Percentiles rank a stretch among this genome's conserved stretches.
phyloP scores from a whole-genome alignment of 1,284 basidiomycete genomes.

The Ceratobasidium theobromae region DNA sequence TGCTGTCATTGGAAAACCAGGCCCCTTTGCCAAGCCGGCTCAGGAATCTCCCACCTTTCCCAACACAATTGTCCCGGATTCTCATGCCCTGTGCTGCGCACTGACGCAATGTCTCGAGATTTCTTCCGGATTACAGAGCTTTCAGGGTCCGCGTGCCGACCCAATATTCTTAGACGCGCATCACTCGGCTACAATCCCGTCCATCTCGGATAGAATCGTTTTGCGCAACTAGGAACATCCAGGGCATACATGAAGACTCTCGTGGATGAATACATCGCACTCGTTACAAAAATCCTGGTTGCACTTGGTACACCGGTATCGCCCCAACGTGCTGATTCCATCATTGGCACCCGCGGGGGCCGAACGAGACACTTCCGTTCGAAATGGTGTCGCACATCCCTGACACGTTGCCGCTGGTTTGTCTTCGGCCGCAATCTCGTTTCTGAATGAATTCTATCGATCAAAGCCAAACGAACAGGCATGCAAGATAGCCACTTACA shows the following conservation, averaged over 20 bases:
- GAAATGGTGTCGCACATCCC: constrained; percentile 71
- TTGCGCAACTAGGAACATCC: constrained; percentile 42
- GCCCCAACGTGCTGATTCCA: constrained; percentile 73
- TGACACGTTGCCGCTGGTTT: constrained; percentile 55
- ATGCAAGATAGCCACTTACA: constrained; percentile 56
- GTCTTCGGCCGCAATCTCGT: constrained; percentile 45
- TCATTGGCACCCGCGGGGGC: constrained; percentile 45
- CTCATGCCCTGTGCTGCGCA: background rate
- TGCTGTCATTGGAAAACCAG: constrained; percentile 1
- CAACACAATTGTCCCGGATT: background rate
- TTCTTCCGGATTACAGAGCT: background rate
- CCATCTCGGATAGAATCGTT: no score
- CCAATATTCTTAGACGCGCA: no score
- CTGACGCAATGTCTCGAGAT: background rate
- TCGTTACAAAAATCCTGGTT: constrained; percentile 65
- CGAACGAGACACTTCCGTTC: constrained; percentile 41
- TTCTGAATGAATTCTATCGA: constrained; percentile 42
- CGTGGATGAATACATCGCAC: constrained; percentile 74
- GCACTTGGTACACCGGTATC: constrained; percentile 69
- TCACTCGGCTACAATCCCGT: no score
- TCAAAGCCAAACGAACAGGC: background rate
- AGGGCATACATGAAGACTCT: constrained; percentile 72
- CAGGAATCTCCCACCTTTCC: constrained; percentile 5
- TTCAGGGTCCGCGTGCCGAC: no score
- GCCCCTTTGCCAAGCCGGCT: background rate